Evolutionary conservation across 192 early-diverging fungal species (phyloP), one percentile per base, ranked within the genome.

Genomic region (Coemansia sp.): DNA sequence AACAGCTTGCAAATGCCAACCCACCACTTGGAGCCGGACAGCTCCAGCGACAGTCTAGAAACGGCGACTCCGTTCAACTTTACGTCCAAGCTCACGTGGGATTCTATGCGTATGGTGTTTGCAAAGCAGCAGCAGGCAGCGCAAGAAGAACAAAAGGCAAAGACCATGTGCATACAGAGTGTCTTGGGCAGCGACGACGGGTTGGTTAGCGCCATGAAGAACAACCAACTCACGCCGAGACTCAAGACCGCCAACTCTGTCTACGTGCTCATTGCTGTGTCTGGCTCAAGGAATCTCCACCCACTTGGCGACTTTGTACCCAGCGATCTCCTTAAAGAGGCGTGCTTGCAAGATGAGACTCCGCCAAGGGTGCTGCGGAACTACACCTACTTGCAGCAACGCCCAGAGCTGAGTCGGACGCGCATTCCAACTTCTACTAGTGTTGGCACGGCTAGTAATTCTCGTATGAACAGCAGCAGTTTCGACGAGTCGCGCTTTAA

Each of bases 31-130:
- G 44, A 70, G 16, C 15, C 38, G 15, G 34, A 55, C 13, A 39
- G 39, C 7, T 61, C 49, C 1, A 44, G 20, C 29, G 67, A 68
- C 27, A 72, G 62, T 16, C 49, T 75, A 10, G 72, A 71, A 6
- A 72, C 80, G 4, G 50, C 75, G 12, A 78, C 70, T 2, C 80
- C 80, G 9, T 78, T 83, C 39, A 72, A 47, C 62, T 73, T 74
- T 24, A 78, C 71, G 9, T 83, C 80, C 2, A 75, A 75, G 24
- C 70, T 75, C 3, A 44, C 62, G 18, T 83, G 80, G 80, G 61
- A 69, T 15, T 78, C 72, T 2, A 70, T 75, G 73, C 75, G 76
- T 36, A n/a, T 58, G 15, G 70, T 83, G 13, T 75, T 78, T 72
- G 71, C 65, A 1, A n/a, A 13, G 10, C 33, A 46, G 1, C 66